Evolutionary conservation across 768 basidiomycete species (phyloP).

Genomic region (Serendipita sp.): DNA sequence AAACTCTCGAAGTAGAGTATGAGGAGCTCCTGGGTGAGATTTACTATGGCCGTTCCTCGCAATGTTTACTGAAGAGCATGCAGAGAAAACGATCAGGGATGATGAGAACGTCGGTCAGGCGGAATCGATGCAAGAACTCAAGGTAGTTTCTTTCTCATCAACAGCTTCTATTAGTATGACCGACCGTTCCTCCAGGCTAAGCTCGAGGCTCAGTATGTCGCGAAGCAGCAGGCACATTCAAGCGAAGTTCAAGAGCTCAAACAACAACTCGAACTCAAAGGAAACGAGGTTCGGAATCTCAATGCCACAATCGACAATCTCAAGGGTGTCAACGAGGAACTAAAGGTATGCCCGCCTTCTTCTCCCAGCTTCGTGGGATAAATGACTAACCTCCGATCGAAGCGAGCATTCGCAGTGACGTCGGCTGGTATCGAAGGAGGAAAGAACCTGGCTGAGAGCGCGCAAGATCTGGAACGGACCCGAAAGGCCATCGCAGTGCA

Average conservation of each 20-base stretch:
- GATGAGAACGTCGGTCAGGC: constrained; percentile 67
- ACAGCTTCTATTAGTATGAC: constrained; percentile 6
- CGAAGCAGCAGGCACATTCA: constrained; percentile 77
- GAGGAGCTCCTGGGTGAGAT: constrained; percentile 78
- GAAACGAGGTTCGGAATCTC: constrained; percentile 67
- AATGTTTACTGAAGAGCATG: constrained; percentile 10
- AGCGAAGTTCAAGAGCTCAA: constrained; percentile 74
- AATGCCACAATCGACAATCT: constrained; percentile 80
- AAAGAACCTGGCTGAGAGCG: constrained; percentile 91
- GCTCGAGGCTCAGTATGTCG: constrained; percentile 82
- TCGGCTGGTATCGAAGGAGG: constrained; percentile 95
- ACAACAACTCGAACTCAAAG: constrained; percentile 74
- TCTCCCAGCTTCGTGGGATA: neutral
- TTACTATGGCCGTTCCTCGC: neutral
- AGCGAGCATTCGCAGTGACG: constrained; percentile 95
- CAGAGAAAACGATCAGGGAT: constrained; percentile 84
- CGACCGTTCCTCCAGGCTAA: constrained; percentile 44
- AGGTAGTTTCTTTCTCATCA: constrained; percentile 33
- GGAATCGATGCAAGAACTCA: constrained; percentile 79
- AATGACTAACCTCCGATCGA: neutral
- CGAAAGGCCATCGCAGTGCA: constrained; percentile 97
- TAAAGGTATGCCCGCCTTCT: constrained; percentile 49
- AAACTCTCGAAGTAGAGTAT: constrained; percentile 78
- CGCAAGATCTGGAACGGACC: constrained; percentile 90
- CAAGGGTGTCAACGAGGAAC: constrained; percentile 92